Conservation (phyloP, 345 rosid genomes). For the Trapa bicornis region DNA sequence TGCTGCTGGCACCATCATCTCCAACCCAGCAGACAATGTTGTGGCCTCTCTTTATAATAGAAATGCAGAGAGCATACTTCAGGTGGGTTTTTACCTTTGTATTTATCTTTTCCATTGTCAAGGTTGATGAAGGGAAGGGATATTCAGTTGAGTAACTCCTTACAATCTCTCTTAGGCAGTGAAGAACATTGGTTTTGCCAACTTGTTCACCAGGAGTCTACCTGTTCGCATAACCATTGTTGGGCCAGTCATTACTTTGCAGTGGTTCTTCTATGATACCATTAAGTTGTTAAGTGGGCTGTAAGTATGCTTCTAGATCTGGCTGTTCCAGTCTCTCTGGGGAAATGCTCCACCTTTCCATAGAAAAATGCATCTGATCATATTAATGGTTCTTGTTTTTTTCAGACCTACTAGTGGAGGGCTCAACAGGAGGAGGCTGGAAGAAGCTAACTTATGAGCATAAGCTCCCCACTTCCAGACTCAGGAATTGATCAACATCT, state of each 20-base stretch:
- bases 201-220: slow-evolving; percentile 54
- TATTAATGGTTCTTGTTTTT: not conserved
- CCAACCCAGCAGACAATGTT: slow-evolving; percentile 52
- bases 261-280: slow-evolving; percentile 51
- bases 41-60: slow-evolving; percentile 46
- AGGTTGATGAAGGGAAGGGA: not conserved
- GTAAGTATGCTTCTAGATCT: slow-evolving; percentile 28
- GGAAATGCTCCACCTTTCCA: not conserved
- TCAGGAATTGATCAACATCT: not conserved
- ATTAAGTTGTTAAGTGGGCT: slow-evolving; percentile 45
- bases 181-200: slow-evolving; percentile 38
- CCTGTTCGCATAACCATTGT: slow-evolving; percentile 47
- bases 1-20: slow-evolving; percentile 33
- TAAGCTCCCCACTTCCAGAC: not conserved
- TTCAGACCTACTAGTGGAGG: slow-evolving; percentile 29
- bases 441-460: slow-evolving; percentile 13
- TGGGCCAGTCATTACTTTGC: slow-evolving; percentile 49
- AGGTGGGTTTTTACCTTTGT: slow-evolving; percentile 17
- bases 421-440: slow-evolving; percentile 1
- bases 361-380: not conserved
- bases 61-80: slow-evolving; percentile 31
- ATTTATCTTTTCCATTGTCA: not conserved
- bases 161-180: slow-evolving; percentile 28
- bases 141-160: not conserved
- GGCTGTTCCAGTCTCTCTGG: not conserved